phyloP scores from a whole-genome alignment of 306 rosid species.

The Hippophae rhamnoides region DNA sequence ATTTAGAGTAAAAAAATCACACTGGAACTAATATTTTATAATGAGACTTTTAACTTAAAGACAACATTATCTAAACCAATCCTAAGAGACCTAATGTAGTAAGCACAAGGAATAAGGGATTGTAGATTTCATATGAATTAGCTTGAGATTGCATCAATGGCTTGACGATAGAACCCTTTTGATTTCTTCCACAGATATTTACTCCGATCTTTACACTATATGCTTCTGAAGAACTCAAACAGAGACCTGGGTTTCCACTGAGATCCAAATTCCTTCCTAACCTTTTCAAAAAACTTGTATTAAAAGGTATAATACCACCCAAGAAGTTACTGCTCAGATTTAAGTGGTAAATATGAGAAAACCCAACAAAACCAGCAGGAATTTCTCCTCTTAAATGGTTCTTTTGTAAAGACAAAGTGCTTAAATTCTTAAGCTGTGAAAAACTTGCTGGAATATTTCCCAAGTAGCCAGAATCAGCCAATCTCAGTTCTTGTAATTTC shows the following conservation, averaged over 20 bases:
- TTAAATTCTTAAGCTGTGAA: slow-evolving; percentile 30
- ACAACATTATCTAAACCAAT: slow-evolving; percentile 13
- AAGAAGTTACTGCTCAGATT: slow-evolving; percentile 38
- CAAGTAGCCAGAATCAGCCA: slow-evolving; percentile 35
- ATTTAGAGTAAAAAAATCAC: not conserved
- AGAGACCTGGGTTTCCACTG: slow-evolving; percentile 42
- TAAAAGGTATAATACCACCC: slow-evolving; percentile 41
- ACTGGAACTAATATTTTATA: not conserved
- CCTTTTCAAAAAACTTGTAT: slow-evolving; percentile 38
- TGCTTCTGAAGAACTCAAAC: slow-evolving; percentile 33
- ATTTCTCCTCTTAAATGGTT: slow-evolving; percentile 32
- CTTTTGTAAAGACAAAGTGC: slow-evolving; percentile 42
- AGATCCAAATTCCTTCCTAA: slow-evolving; percentile 43
- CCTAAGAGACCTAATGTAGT: slow-evolving; percentile 14
- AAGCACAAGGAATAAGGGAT: slow-evolving; percentile 11
- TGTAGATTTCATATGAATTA: slow-evolving; percentile 9
- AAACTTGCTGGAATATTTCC: slow-evolving; percentile 37
- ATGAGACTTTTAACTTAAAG: slow-evolving; percentile 2
- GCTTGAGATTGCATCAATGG: slow-evolving; percentile 27
- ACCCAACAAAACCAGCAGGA: slow-evolving; percentile 27
- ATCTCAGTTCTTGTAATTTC: slow-evolving; percentile 44
- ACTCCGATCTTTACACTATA: slow-evolving; percentile 33
- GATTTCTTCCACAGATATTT: slow-evolving; percentile 27
- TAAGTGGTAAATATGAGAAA: slow-evolving; percentile 41
- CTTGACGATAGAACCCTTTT: slow-evolving; percentile 10